Percentiles rank a stretch among this genome's conserved stretches.
Conservation (phyloP, 2,329 filamentous ascomycete species). For the Fusarium chaquense region DNA sequence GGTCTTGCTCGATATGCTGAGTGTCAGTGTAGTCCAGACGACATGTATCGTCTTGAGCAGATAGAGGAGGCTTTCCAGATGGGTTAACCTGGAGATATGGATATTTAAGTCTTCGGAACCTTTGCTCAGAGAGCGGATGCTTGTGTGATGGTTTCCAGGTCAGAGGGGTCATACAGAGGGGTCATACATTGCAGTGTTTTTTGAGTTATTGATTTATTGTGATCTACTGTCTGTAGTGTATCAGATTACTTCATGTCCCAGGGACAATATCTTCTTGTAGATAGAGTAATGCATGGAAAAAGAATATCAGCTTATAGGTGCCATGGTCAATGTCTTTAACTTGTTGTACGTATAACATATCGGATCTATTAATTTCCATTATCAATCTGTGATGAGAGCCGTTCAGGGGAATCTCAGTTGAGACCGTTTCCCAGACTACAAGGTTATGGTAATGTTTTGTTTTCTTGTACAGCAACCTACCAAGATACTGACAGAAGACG, state of each 20-base stretch:
- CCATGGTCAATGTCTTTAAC: neutral
- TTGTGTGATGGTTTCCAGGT: no score
- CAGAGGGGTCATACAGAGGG: no score
- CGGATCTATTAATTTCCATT: neutral
- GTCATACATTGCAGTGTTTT: no score
- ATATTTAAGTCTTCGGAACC: no score
- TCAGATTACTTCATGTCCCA: neutral
- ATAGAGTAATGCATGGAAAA: neutral
- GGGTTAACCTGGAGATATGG: no score
- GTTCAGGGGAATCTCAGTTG: no score
- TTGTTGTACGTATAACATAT: neutral
- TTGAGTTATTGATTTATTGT: no score
- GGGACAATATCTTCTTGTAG: neutral
- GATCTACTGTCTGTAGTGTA: neutral
- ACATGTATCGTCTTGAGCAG: neutral
- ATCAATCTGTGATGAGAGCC: neutral
- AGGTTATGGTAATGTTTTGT: neutral
- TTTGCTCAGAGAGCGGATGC: no score
- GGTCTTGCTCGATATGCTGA: neutral
- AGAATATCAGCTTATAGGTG: fast-evolving
- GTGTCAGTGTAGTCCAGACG: neutral
- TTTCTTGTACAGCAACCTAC: no score
- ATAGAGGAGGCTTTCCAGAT: neutral
- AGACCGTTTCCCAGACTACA: neutral
- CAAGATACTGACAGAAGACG: neutral